phyloP scores from a whole-genome alignment of 2,329 filamentous ascomycete genomes.

The Fusarium kyushuense region DNA sequence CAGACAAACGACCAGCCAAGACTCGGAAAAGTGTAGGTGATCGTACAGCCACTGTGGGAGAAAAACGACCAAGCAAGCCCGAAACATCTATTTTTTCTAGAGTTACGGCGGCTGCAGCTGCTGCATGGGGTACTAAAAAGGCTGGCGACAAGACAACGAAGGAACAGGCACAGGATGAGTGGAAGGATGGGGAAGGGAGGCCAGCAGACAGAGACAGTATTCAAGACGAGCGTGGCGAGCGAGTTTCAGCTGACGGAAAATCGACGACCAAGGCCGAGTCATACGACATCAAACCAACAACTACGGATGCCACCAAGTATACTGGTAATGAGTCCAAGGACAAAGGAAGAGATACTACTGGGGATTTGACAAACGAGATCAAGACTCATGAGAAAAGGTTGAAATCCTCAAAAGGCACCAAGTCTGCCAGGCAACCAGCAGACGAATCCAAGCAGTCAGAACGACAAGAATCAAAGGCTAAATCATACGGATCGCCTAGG shows the following conservation, averaged over 20 bases:
- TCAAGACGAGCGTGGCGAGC: neutral
- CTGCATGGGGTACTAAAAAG: conserved; percentile 37
- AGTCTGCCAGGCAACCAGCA: neutral
- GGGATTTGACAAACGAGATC: conserved; percentile 13
- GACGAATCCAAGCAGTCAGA: conserved; percentile 15
- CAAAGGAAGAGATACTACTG: conserved; percentile 10
- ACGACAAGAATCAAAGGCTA: conserved; percentile 2
- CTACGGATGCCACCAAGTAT: neutral
- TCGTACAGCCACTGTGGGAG: neutral
- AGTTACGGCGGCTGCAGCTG: conserved; percentile 40
- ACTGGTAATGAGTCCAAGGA: conserved; percentile 21
- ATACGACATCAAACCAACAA: conserved; percentile 1
- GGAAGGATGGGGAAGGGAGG: conserved; percentile 39
- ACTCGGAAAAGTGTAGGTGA: conserved; percentile 1
- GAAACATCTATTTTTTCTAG: conserved; percentile 23
- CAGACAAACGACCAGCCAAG: conserved; percentile 2
- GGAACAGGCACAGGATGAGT: conserved; percentile 54
- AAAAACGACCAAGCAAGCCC: conserved; percentile 11
- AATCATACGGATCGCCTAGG: conserved; percentile 16
- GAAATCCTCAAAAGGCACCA: conserved; percentile 4
- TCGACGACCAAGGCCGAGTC: neutral
- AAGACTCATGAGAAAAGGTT: conserved; percentile 6
- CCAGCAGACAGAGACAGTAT: neutral
- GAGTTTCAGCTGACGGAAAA: conserved; percentile 2
- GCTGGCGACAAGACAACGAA: conserved; percentile 47